Evolutionary conservation across 768 basidiomycete species (phyloP), one percentile per base, ranked within the genome.

Genomic region (Pleurotus salmoneostramineus): DNA sequence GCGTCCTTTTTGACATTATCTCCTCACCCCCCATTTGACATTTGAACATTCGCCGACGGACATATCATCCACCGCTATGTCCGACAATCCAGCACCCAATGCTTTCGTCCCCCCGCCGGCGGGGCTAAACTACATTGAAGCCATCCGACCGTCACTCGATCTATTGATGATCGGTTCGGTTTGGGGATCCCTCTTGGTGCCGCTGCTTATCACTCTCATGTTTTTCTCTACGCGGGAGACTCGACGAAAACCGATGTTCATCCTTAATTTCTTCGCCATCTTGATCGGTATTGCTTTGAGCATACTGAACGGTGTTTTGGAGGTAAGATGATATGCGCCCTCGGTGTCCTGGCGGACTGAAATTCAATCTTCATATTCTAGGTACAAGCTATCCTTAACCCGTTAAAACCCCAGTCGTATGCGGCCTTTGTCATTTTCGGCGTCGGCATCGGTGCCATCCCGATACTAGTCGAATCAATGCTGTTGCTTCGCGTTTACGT

Each of bases 391-490:
- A 27, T 58, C 33, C 31, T 33, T 50, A 27, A 49, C 12, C 58
- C 62, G 14, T n/a, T 44, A 4, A 52, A 7, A 33, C 55, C 56
- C 0, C 46, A 55, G 32, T 49, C 31, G 27, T 64, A n/a, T n/a
- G n/a, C n/a, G 35, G 43, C 57, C 8, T 60, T 50, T 46, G 58
- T 56, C 5, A 12, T 51, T 11, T 17, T 68, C 14, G 21, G 51
- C 37, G n/a, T n/a, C n/a, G n/a, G 3, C 55, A 32, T 54, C n/a
- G n/a, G n/a, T n/a, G n/a, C 57, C 37, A 52, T 58, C 2, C 65
- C 66, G 6, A 35, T 67, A 31, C 36, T 67, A 35, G 66, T 64
- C 52, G 68, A 69, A 42, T 67, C 60, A n/a, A 63, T 69, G 49
- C 59, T 69, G 14, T 34, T 66, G 37, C 58, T 69, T 33, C 56